A percentile compares a stretch with the other conserved stretches of the same genome.
Evolutionary conservation across 2,329 filamentous ascomycete species (phyloP).

Genomic region (Teratosphaeria gauchensis): DNA sequence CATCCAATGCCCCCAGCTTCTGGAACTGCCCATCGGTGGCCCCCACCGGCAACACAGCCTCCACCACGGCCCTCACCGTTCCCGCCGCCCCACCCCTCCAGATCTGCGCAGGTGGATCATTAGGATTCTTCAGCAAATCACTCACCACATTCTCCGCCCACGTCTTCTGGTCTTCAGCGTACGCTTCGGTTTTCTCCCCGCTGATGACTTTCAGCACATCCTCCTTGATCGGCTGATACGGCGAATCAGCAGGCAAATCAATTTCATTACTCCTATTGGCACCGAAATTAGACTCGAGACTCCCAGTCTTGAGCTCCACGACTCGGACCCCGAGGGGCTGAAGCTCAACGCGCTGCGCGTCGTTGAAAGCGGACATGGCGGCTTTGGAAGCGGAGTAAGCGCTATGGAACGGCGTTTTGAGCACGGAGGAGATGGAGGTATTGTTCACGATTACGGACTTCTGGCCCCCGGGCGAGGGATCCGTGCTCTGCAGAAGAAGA

Average conservation of each 20-base stretch:
- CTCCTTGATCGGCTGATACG: conserved; percentile 5
- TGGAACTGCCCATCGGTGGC: neutral
- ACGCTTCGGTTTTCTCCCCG: conserved; percentile 3
- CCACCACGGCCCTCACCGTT: neutral
- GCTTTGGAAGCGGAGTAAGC: conserved; percentile 52
- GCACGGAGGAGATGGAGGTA: conserved; percentile 7
- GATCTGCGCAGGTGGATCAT: neutral
- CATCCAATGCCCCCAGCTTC: neutral
- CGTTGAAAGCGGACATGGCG: conserved; percentile 49
- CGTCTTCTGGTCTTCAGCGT: conserved; percentile 1
- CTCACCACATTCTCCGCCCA: conserved; percentile 1
- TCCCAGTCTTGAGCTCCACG: neutral
- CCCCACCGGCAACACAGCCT: neutral
- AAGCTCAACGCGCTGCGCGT: neutral
- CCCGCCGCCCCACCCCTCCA: neutral
- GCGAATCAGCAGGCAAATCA: conserved; percentile 4
- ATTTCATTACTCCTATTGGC: neutral
- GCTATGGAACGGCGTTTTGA: conserved; percentile 6
- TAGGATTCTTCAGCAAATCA: neutral
- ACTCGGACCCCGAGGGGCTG: neutral
- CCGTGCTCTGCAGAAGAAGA: conserved; percentile 29
- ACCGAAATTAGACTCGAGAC: neutral
- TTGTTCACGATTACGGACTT: conserved; percentile 27
- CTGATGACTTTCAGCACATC: conserved; percentile 6
- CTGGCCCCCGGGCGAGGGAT: conserved; percentile 3